Conservation (phyloP, 345 rosid genomes). For the Salix udensis region DNA sequence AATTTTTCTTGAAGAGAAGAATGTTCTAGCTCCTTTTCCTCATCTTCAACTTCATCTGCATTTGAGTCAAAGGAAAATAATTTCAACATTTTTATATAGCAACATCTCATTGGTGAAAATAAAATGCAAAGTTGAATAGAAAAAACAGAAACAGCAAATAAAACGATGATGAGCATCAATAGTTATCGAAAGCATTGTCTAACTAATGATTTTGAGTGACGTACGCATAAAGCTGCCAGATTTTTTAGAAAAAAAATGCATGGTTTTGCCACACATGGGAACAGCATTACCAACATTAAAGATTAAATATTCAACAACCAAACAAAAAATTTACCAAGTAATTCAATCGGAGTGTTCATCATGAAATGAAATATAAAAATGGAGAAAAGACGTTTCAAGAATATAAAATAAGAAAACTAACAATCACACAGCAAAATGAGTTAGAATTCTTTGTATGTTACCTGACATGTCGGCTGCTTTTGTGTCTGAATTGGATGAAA, state of each 20-base stretch:
- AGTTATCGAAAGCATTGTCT: not conserved
- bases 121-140: not conserved
- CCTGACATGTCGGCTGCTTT: conserved; percentile 53
- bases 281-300: not conserved
- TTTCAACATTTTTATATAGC: not conserved
- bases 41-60: conserved; percentile 68
- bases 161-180: not conserved
- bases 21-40: conserved; percentile 82
- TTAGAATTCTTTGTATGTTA: conserved; percentile 17
- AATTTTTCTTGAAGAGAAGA: conserved; percentile 82
- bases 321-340: not conserved
- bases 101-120: conserved; percentile 1
- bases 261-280: not conserved
- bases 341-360: not conserved
- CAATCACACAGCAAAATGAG: not conserved
- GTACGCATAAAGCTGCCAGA: not conserved
- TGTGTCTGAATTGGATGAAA: conserved; percentile 49
- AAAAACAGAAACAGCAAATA: not conserved
- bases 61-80: not conserved
- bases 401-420: not conserved
- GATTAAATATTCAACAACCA: not conserved
- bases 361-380: not conserved
- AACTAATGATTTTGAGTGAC: not conserved
- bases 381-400: not conserved
- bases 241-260: not conserved